Evolutionary conservation across 306 rosid genomes (phyloP).

Genomic region (Gastrolobium villosum): DNA sequence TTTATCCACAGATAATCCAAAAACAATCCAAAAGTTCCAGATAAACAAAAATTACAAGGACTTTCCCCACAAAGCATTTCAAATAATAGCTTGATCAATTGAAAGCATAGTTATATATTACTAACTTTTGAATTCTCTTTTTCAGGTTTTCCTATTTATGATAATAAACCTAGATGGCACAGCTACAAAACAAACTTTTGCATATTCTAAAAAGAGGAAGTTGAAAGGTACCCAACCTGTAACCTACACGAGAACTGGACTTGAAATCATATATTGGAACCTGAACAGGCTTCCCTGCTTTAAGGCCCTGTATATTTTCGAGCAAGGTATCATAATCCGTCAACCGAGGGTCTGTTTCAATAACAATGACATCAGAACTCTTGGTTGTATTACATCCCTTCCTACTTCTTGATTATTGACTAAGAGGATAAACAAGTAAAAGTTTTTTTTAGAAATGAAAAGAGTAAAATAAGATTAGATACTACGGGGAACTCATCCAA

Average conservation of each 20-base stretch:
- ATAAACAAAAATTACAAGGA: conserved; percentile 16
- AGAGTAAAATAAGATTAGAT: conserved; percentile 29
- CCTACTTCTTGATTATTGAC: conserved; percentile 41
- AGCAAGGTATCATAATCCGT: conserved; percentile 96
- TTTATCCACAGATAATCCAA: conserved; percentile 17
- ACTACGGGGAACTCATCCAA: conserved; percentile 4
- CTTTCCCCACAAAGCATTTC: conserved; percentile 36
- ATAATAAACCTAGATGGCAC: conserved; percentile 36
- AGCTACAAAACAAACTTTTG: conserved; percentile 32
- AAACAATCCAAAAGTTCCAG: conserved; percentile 8
- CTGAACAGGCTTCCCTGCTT: conserved; percentile 86
- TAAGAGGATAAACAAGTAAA: conserved; percentile 18
- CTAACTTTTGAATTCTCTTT: conserved; percentile 28
- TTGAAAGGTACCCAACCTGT: conserved; percentile 71
- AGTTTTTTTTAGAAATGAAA: conserved; percentile 4
- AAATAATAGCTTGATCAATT: conserved; percentile 13
- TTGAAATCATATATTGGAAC: conserved; percentile 98
- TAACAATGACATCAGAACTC: conserved; percentile 50
- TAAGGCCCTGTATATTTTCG: conserved; percentile 81
- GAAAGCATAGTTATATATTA: conserved; percentile 5
- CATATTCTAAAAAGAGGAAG: conserved; percentile 31
- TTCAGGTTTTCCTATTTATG: conserved; percentile 40
- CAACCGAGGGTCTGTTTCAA: conserved; percentile 92
- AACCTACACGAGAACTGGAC: conserved; percentile 86
- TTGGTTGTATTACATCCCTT: conserved; percentile 46